These are phyloP conservation scores for Petrea volubilis DNA, from an alignment of 257 asterid species.

Conservation along the genomic window DNA sequence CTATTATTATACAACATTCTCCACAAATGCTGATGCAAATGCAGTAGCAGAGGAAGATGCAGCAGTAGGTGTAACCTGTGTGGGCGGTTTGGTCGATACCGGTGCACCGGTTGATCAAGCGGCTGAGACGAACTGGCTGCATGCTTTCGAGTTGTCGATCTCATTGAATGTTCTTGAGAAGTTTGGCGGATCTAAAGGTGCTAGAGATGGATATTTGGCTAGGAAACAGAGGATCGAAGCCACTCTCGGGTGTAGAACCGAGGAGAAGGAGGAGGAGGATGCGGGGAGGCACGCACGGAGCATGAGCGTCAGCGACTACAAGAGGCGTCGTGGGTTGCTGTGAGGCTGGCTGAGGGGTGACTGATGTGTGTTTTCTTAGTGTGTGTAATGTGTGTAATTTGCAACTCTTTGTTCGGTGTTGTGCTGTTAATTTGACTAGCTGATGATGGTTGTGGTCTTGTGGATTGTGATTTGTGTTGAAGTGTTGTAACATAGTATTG, in stretches of 20 bases:
- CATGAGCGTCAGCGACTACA: slow-evolving; percentile 87
- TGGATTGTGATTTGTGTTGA: not conserved
- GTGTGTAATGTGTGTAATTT: no score
- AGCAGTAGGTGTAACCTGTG: no score
- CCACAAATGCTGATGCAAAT: slow-evolving; percentile 34
- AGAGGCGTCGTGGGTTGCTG: slow-evolving; percentile 89
- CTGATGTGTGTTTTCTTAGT: no score
- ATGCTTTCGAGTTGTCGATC: slow-evolving; percentile 72
- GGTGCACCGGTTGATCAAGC: slow-evolving; percentile 87
- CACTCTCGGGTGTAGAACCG: slow-evolving; percentile 70
- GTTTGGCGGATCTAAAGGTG: slow-evolving; percentile 84
- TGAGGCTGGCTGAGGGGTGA: no score
- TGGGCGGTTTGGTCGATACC: slow-evolving; percentile 90
- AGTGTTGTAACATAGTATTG: not conserved
- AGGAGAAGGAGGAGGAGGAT: slow-evolving; percentile 81
- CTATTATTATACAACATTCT: slow-evolving; percentile 48
- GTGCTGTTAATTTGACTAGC: no score
- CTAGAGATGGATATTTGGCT: slow-evolving; percentile 85
- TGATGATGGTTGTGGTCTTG: not conserved
- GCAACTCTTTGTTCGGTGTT: no score
- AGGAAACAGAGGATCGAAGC: slow-evolving; percentile 91
- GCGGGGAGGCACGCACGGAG: slow-evolving; percentile 87
- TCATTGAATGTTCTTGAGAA: slow-evolving; percentile 71
- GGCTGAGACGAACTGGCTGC: slow-evolving; percentile 63
- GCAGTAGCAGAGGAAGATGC: slow-evolving; percentile 79